A percentile compares a stretch with the other conserved stretches of the same genome.
Conservation (phyloP, 1,284 basidiomycete species). For the Marasmius fiardii region DNA sequence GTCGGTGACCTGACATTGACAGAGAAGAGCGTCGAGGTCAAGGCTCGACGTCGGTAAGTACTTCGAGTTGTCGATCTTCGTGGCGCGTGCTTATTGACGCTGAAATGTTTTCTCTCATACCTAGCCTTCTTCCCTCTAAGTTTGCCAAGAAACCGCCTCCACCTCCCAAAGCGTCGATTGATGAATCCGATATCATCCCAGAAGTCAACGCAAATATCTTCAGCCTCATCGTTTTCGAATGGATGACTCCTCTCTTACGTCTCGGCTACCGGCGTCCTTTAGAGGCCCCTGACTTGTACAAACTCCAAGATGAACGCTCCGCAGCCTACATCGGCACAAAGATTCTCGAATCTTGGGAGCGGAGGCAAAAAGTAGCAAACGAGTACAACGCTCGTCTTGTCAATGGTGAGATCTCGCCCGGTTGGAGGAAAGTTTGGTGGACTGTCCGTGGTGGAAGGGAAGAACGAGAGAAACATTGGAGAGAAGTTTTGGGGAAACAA, state of each 20-base stretch:
- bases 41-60: not conserved
- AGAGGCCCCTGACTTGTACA: conserved; percentile 83
- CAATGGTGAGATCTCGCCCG: conserved; percentile 61
- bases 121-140: conserved; percentile 1
- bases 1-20: too few relatives aligned
- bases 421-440: conserved; percentile 57
- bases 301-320: conserved; percentile 63
- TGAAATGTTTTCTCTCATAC: too few relatives aligned
- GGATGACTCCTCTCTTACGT: conserved; percentile 71
- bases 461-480: conserved; percentile 63
- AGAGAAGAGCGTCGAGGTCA: too few relatives aligned
- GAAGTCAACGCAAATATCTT: conserved; percentile 43
- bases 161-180: conserved; percentile 38
- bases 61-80: too few relatives aligned
- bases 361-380: conserved; percentile 53
- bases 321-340: conserved; percentile 57
- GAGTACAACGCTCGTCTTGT: conserved; percentile 70
- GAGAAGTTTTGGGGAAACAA: conserved; percentile 59
- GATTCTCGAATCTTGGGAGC: conserved; percentile 66
- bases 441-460: conserved; percentile 46
- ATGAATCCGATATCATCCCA: conserved; percentile 44
- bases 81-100: too few relatives aligned
- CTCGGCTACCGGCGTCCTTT: conserved; percentile 77
- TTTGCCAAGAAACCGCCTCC: conserved; percentile 5
- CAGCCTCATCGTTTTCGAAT: conserved; percentile 48